Evolutionary conservation across 225 moss, liverwort and hornwort species (phyloP), one percentile per base, ranked within the genome.

Genomic region (Takakia lepidozioides): DNA sequence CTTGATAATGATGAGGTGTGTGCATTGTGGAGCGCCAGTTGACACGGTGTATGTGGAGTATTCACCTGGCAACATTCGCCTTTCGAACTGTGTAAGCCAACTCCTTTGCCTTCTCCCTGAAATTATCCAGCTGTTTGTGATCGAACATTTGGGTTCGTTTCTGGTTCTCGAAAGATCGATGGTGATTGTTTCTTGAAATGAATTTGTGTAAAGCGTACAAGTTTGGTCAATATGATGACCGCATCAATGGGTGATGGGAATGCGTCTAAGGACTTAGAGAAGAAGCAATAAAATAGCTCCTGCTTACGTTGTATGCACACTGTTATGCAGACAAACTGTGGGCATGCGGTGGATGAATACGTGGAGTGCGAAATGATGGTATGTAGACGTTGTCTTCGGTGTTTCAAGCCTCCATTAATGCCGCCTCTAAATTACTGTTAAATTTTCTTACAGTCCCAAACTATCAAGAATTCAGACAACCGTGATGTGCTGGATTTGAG

Each of bases 311-410:
- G 34, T 42, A 28, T 3, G 46, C 2, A 11, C 4, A 1, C 4
- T 55, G 49, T 55, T 19, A 24, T 62, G 72, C 85, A 92, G 87
- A 52, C 60, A 29, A 50, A 63, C 22, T 95, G 93, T 27, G 74
- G 74, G 21, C 72, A 69, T 27, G 73, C 69, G 4, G 86, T 82
- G 41, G 93, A 95, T 49, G 84, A 87, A 66, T 90, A 95, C 46
- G 90, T 90, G 38, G 93, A 90, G 59, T 87, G 73, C 36, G 93
- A 95, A 66, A 70, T 77, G 63, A 84, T 95, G 89, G 92, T 87
- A 69, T n/a, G n/a, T n/a, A n/a, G n/a, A n/a, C n/a, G n/a, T n/a
- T n/a, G n/a, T n/a, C n/a, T n/a, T n/a, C n/a, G n/a, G n/a, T n/a
- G n/a, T n/a, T n/a, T n/a, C n/a, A n/a, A n/a, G n/a, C n/a, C n/a